Percentiles rank a stretch among this genome's conserved stretches.
phyloP scores from a whole-genome alignment of 805 yeast species.

The Helenozyma rhizophorensis region DNA sequence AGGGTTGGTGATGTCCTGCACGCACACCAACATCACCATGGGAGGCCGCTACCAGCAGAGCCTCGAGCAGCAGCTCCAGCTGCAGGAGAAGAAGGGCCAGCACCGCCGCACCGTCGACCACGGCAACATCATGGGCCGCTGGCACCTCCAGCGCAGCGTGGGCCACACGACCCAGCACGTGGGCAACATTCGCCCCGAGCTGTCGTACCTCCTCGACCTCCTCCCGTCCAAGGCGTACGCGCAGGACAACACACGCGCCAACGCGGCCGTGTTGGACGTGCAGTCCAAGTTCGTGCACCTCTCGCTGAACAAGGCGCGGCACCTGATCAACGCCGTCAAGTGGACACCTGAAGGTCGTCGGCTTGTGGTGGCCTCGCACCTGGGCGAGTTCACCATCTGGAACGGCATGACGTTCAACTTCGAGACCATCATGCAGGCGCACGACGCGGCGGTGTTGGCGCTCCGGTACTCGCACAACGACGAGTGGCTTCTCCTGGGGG shows the following conservation, averaged over 20 bases:
- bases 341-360: conserved; percentile 98
- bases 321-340: conserved; percentile 81
- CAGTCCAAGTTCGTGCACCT: conserved; percentile 85
- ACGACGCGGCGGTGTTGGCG: conserved; percentile 81
- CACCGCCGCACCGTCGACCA: conserved; percentile 74
- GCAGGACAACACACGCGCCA: conserved; percentile 24
- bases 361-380: conserved; percentile 80
- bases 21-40: too few species aligned
- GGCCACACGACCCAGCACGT: conserved; percentile 39
- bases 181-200: conserved; percentile 63
- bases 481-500: conserved; percentile 93
- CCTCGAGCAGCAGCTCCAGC: conserved; percentile 39
- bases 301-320: conserved; percentile 86
- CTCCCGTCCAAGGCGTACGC: conserved; percentile 63
- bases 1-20: too few species aligned
- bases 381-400: conserved; percentile 97
- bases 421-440: conserved; percentile 98
- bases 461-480: conserved; percentile 82
- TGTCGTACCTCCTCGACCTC: conserved; percentile 57
- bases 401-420: conserved; percentile 92
- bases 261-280: conserved; percentile 52
- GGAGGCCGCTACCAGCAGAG: conserved; percentile 25
- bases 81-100: conserved; percentile 48
- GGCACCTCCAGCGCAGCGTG: conserved; percentile 46
- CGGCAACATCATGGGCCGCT: conserved; percentile 68